Evolutionary conservation across 83 land plant species (phyloP).

Genomic region (Picea engelmannii): DNA sequence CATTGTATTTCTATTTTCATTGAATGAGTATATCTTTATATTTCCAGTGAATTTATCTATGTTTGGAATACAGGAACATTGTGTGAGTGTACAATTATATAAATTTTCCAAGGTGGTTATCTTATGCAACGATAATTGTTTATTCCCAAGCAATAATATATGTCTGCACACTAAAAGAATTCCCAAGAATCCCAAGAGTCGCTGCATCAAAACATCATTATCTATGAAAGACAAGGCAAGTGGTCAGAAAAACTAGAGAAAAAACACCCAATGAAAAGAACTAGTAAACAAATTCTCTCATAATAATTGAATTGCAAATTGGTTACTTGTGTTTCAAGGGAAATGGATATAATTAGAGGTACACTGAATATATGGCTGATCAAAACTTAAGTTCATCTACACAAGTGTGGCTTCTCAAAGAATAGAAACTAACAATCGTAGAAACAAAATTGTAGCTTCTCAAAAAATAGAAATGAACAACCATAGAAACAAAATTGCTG

Average conservation of each 20-base stretch:
- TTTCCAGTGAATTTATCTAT: too few species aligned
- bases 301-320: not conserved
- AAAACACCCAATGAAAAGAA: not conserved
- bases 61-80: too few species aligned
- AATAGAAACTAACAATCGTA: constrained; percentile 81
- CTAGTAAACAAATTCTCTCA: not conserved
- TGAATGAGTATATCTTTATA: too few species aligned
- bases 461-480: too few species aligned
- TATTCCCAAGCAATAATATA: too few species aligned
- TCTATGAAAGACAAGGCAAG: not conserved
- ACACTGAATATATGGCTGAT: constrained; percentile 74
- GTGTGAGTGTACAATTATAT: too few species aligned
- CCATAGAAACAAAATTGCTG: too few species aligned
- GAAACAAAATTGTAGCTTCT: constrained; percentile 51
- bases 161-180: constrained; percentile 80
- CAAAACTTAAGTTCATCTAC: constrained; percentile 81
- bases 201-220: constrained; percentile 84
- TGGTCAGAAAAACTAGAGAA: not conserved
- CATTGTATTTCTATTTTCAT: too few species aligned
- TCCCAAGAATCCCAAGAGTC: constrained; percentile 51
- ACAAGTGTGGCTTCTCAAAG: constrained; percentile 67
- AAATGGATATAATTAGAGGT: constrained; percentile 73
- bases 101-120: too few species aligned
- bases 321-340: constrained; percentile 75
- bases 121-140: too few species aligned